A percentile compares a stretch with the other conserved stretches of the same genome.
phyloP scores from a whole-genome alignment of 306 rosid genomes.

The Malus fusca region DNA sequence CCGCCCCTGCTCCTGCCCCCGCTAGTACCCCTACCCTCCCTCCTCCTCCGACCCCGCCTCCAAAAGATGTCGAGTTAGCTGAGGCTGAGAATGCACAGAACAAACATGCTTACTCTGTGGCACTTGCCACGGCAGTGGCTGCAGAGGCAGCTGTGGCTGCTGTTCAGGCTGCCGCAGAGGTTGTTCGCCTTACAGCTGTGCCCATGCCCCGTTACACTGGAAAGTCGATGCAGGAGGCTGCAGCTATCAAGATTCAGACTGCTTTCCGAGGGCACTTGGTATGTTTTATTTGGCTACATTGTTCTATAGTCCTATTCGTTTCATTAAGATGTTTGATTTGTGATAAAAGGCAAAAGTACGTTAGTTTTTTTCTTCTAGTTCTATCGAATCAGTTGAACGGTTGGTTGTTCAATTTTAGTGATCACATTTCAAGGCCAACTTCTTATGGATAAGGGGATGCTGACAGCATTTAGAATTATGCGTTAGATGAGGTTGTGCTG shows the following conservation, averaged over 20 bases:
- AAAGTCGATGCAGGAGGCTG: conserved; percentile 39
- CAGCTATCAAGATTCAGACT: conserved; percentile 72
- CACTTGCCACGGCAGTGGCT: conserved; percentile 70
- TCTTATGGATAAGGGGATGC: not conserved
- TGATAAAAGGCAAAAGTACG: not conserved
- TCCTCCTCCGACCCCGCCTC: conserved; percentile 25
- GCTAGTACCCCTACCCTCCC: not conserved
- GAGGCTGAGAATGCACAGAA: conserved; percentile 48
- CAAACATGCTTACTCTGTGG: conserved; percentile 70
- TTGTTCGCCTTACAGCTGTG: conserved; percentile 32
- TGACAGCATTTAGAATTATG: conserved; percentile 2
- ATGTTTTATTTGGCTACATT: not conserved
- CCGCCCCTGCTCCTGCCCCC: conserved; percentile 9
- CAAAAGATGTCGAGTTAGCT: conserved; percentile 16
- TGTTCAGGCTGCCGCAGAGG: conserved; percentile 70
- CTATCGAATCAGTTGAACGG: not conserved
- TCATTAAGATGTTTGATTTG: not conserved
- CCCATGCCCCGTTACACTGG: conserved; percentile 18
- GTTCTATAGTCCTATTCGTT: not conserved
- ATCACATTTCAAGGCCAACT: too few relatives aligned
- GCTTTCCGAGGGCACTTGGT: conserved; percentile 73
- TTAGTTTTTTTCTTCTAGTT: not conserved
- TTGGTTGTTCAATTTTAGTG: not conserved
- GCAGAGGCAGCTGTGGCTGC: conserved; percentile 91
- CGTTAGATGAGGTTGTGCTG: not conserved